phyloP scores from a whole-genome alignment of 306 rosid species.

The Vachellia collinsii region DNA sequence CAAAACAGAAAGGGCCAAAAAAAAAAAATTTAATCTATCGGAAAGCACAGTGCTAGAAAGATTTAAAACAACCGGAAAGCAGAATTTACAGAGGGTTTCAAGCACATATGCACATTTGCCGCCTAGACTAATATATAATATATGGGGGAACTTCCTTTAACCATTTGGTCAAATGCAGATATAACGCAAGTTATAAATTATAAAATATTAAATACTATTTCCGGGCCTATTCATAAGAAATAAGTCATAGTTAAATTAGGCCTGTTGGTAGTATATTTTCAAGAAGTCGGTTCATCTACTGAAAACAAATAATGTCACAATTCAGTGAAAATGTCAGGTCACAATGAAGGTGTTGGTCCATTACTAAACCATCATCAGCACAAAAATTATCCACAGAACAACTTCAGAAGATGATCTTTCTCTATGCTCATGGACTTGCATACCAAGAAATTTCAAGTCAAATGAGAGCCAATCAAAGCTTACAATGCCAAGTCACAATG shows the following conservation, averaged over 20 bases:
- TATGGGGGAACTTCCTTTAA: neutral
- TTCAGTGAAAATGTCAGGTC: neutral
- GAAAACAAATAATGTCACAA: neutral
- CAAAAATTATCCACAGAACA: neutral
- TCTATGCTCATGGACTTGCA: neutral
- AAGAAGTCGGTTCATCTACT: neutral
- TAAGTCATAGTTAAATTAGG: neutral
- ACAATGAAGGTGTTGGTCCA: neutral
- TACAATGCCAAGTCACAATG: conserved; percentile 1
- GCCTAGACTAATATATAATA: neutral
- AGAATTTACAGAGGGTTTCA: neutral
- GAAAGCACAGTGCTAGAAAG: conserved; percentile 17
- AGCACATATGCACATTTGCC: neutral
- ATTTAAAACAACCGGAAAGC: neutral
- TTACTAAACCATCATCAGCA: neutral
- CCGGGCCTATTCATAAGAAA: neutral
- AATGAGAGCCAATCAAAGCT: conserved; percentile 27
- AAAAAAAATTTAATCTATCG: conserved; percentile 19
- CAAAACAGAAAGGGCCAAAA: conserved; percentile 7
- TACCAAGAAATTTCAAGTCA: neutral
- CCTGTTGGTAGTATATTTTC: neutral
- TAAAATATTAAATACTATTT: neutral
- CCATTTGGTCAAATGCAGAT: neutral
- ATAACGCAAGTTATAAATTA: neutral
- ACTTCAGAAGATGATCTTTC: neutral